Evolutionary conservation across 2,329 filamentous ascomycete species (phyloP), one percentile per base, ranked within the genome.

Genomic region (Pleoardoris graminearum): DNA sequence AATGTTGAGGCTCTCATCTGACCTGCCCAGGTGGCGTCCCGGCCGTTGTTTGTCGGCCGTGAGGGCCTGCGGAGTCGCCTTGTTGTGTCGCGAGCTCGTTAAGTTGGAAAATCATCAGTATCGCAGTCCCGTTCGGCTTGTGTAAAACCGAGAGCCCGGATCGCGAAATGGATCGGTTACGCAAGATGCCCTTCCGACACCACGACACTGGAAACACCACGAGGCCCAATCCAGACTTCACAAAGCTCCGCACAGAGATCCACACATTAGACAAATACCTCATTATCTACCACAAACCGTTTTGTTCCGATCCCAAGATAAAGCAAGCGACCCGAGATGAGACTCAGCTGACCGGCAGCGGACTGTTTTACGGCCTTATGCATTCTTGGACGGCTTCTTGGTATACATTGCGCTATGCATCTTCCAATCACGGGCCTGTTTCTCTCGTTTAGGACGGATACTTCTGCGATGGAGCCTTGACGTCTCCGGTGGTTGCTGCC

Each of bases 371-470:
- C 33, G 35, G 33, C 16, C 45, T 48, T 48, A 14, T n/a, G 33
- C n/a, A 29, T 38, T 48, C 45, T 48, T 48, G 45, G 45, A 29
- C n/a, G 6, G 14, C 16, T 19, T 48, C 45, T 48, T 48, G 45
- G 45, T 48, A 39, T 39, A 10, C 16, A 7, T 8, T 7, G 22
- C 21, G 23, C 22, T 23, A 3, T 14, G 16, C 7, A 21, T 23
- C 47, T 22, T 12, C 36, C 47, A 30, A 49, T 41, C n/a, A n/a
- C 16, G 11, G 12, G 4, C 25, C 19, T 1, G 16, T 14, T n/a
- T 8, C 11, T 12, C 29, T 17, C 17, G 2, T 23, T 35, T 23
- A 17, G 17, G 10, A 35, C 32, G 16, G 30, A 10, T 4, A 10
- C 6, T 41, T 27, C 27, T 22, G 22, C 22, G 22, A 41, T 7